Conservation (phyloP, 495 filamentous ascomycete genomes). For the Penicillium samsonianum region DNA sequence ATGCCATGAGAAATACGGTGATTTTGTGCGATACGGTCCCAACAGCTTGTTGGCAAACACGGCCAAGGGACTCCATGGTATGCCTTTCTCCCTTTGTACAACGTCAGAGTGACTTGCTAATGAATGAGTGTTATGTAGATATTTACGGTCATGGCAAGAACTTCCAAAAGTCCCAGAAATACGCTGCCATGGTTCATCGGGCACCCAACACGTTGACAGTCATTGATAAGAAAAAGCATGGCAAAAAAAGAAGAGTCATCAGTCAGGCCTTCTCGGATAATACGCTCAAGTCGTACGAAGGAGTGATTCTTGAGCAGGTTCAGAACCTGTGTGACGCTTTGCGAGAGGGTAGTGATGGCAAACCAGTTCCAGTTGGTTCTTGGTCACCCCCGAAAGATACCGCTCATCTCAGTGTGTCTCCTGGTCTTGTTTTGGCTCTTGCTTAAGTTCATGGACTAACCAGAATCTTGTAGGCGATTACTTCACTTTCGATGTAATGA, state of each 20-base stretch:
- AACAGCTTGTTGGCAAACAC: neutral
- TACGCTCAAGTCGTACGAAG: neutral
- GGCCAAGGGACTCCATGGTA: neutral
- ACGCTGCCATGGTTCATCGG: neutral
- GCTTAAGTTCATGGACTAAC: neutral
- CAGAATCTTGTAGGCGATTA: neutral
- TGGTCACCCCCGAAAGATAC: neutral
- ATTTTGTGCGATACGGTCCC: neutral
- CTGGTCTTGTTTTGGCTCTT: neutral
- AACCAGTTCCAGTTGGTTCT: neutral
- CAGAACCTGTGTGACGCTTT: neutral
- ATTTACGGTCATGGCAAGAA: neutral
- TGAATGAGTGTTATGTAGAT: neutral
- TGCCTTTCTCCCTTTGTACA: neutral
- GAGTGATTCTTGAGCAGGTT: neutral
- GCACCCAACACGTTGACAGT: neutral
- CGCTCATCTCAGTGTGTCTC: neutral
- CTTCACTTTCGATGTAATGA: neutral
- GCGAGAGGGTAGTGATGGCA: neutral
- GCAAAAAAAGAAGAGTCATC: neutral
- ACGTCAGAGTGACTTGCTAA: neutral
- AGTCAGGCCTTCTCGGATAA: neutral
- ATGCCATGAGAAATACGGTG: constrained; percentile 3
- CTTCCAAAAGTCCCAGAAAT: neutral
- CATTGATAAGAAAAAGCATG: neutral